phyloP scores from a whole-genome alignment of 495 filamentous ascomycete species.

The Extremus antarcticus region DNA sequence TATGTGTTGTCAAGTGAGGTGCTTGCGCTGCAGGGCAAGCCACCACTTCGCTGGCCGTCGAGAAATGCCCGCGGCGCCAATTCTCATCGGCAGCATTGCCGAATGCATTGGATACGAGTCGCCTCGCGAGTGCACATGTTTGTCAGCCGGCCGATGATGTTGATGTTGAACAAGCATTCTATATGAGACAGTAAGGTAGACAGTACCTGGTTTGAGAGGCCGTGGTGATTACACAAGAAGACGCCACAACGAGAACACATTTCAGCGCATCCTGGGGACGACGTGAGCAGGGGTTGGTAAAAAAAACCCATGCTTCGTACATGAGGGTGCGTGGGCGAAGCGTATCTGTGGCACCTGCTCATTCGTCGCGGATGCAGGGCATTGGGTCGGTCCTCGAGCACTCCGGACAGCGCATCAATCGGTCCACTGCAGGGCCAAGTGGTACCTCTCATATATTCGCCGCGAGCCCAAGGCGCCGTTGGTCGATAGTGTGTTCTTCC shows the following conservation, averaged over 20 bases:
- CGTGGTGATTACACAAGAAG: neutral
- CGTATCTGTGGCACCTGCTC: conserved; percentile 2
- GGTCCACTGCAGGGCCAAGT: neutral
- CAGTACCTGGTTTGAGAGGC: neutral
- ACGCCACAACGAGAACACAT: neutral
- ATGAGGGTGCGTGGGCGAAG: neutral
- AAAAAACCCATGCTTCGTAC: neutral
- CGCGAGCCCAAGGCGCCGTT: too few relatives aligned
- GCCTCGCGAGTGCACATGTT: neutral
- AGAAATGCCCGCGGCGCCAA: too few relatives aligned
- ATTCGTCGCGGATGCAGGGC: neutral
- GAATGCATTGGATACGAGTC: too few relatives aligned
- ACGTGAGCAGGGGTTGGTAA: neutral
- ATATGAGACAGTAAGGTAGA: neutral
- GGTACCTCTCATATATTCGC: neutral
- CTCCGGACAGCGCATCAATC: neutral
- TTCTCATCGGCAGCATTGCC: too few relatives aligned
- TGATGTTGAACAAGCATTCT: too few relatives aligned
- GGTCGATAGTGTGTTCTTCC: neutral
- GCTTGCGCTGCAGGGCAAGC: conserved; percentile 6
- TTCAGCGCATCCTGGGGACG: too few relatives aligned
- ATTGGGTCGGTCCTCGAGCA: neutral
- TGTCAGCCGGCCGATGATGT: too few relatives aligned
- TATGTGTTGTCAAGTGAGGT: conserved; percentile 9
- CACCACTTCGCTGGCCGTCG: neutral